These are phyloP conservation scores for Schoenoplectus tabernaemontani DNA, from an alignment of 202 grass and related monocot species.

Conservation along the genomic window DNA sequence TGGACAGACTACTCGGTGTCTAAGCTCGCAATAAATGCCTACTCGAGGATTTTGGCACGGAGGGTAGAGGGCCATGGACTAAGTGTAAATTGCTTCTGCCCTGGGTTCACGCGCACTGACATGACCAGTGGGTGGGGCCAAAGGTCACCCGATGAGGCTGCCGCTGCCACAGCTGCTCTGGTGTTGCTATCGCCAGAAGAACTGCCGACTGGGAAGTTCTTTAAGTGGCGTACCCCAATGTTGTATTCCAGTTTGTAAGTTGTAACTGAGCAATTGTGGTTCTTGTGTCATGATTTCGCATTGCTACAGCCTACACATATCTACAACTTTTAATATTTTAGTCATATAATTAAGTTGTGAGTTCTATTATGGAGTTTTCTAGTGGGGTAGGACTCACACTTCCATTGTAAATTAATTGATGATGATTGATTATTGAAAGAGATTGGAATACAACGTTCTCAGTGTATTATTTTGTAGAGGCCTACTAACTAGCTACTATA, in stretches of 20 bases:
- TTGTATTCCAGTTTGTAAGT: constrained; percentile 68
- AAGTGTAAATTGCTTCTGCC: constrained; percentile 95
- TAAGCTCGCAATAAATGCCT: constrained; percentile 88
- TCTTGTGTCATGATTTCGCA: background rate
- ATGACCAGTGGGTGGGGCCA: constrained; percentile 67
- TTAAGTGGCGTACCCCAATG: constrained; percentile 53
- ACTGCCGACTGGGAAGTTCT: constrained; percentile 71
- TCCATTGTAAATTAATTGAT: background rate
- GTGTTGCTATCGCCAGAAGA: constrained; percentile 42
- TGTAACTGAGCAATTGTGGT: constrained; percentile 21
- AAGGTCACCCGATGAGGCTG: constrained; percentile 59
- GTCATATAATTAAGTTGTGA: background rate
- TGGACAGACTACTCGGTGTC: constrained; percentile 94
- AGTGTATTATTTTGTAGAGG: background rate
- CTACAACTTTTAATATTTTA: background rate
- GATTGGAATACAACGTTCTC: background rate
- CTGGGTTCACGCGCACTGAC: constrained; percentile 73
- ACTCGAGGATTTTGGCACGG: constrained; percentile 61
- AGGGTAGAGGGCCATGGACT: constrained; percentile 35
- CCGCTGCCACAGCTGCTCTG: constrained; percentile 35
- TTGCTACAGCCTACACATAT: background rate
- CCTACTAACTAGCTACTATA: background rate
- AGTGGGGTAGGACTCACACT: background rate
- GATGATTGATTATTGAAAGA: background rate
- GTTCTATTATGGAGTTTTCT: background rate